phyloP scores from a whole-genome alignment of 495 filamentous ascomycete genomes.

The Aspergillus ellipticus region DNA sequence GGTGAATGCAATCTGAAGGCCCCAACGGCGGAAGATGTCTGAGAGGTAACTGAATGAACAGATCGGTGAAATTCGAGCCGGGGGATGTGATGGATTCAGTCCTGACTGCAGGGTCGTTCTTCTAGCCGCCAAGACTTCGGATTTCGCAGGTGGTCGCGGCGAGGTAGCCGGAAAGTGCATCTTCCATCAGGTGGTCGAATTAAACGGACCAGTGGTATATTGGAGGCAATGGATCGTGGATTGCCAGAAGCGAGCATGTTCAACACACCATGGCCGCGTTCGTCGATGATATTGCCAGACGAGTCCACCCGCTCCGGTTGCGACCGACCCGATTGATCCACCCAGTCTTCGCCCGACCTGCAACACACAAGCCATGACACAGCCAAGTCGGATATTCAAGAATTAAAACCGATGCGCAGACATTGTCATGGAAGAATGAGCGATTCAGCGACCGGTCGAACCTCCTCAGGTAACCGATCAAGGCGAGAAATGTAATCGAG shows the following conservation, averaged over 20 bases:
- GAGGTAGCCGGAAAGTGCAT: slow-evolving; percentile 2
- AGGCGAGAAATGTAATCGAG: slow-evolving; percentile 1
- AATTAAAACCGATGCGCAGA: background rate
- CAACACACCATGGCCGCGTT: slow-evolving; percentile 30
- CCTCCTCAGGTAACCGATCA: background rate
- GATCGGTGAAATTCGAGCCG: slow-evolving; percentile 3
- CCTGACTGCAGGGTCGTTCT: background rate
- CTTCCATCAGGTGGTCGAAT: background rate
- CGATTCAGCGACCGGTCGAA: slow-evolving; percentile 5
- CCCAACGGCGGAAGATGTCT: background rate
- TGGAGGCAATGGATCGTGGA: background rate
- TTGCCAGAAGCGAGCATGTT: slow-evolving; percentile 1
- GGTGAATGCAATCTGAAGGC: background rate
- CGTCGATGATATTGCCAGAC: slow-evolving; percentile 27
- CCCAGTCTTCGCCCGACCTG: background rate
- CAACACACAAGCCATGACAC: slow-evolving; percentile 2
- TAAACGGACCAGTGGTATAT: background rate
- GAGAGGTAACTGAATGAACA: background rate
- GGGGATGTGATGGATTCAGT: background rate
- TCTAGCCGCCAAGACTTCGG: background rate
- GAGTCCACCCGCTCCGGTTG: slow-evolving; percentile 22
- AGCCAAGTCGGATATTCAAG: slow-evolving; percentile 2
- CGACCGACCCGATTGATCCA: slow-evolving; percentile 23
- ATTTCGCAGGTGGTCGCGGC: background rate
- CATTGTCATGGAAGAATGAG: background rate